Evolutionary conservation across 2,329 filamentous ascomycete species (phyloP).

Genomic region (Mariannaea sp.): DNA sequence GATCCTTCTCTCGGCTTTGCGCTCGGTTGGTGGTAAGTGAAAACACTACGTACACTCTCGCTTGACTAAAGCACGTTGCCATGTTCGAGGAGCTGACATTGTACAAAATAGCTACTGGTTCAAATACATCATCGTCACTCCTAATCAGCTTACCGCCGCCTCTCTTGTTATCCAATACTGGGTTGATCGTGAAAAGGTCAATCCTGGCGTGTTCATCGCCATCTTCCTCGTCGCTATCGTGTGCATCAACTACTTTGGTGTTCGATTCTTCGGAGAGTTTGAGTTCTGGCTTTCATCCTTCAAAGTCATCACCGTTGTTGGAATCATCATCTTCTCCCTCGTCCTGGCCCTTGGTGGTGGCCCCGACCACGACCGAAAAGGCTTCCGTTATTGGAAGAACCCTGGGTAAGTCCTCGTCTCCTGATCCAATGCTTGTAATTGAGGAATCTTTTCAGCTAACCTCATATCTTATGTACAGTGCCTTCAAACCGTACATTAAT

Average conservation of each 20-base stretch:
- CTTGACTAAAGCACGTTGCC: no score
- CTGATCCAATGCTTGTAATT: accelerated
- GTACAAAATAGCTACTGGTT: constrained; percentile 61
- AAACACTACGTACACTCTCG: no score
- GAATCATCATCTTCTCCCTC: constrained; percentile 67
- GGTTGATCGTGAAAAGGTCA: constrained; percentile 67
- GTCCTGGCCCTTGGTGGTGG: constrained; percentile 69
- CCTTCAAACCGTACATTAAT: constrained; percentile 41
- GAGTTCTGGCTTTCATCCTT: constrained; percentile 67
- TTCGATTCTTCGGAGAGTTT: constrained; percentile 70
- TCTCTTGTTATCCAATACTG: constrained; percentile 80
- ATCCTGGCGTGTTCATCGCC: constrained; percentile 80
- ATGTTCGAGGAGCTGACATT: background rate
- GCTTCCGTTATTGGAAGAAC: constrained; percentile 68
- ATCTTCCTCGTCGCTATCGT: constrained; percentile 68
- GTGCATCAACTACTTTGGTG: constrained; percentile 70
- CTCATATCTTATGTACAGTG: constrained; percentile 38
- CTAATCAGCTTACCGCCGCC: constrained; percentile 81
- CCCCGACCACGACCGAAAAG: constrained; percentile 63
- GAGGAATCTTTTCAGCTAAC: constrained; percentile 5
- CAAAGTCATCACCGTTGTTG: constrained; percentile 70
- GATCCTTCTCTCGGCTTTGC: constrained; percentile 82
- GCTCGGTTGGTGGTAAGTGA: constrained; percentile 71
- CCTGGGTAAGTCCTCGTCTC: constrained; percentile 47
- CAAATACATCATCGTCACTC: constrained; percentile 84